Evolutionary conservation across 441 rosid genomes (phyloP).

Genomic region (Erysimum pusillum): DNA sequence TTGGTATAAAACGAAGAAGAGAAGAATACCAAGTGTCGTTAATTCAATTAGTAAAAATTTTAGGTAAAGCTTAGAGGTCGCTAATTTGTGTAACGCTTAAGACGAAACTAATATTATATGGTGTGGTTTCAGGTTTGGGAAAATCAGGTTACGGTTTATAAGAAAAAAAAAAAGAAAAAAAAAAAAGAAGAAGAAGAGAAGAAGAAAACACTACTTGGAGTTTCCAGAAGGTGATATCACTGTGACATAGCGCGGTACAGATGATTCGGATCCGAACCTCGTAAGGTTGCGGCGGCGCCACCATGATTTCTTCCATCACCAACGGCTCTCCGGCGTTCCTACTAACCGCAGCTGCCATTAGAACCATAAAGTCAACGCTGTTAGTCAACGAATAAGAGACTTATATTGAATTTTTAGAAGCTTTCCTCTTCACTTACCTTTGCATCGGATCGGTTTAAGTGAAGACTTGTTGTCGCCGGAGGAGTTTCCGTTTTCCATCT

Average conservation of each 20-base stretch:
- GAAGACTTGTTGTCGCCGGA: slow-evolving; percentile 38
- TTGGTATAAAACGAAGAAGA: too few species aligned
- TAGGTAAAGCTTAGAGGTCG: too few species aligned
- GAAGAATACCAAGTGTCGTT: too few species aligned
- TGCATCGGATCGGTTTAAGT: slow-evolving; percentile 78
- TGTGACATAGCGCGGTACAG: slow-evolving; percentile 81
- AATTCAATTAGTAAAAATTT: too few species aligned
- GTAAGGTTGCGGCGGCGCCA: slow-evolving; percentile 70
- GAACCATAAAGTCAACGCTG: slow-evolving; percentile 12
- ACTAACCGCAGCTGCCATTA: slow-evolving; percentile 66
- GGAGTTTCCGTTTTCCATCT: slow-evolving; percentile 51
- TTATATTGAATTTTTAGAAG: too few species aligned
- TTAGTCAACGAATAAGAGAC: neutral
- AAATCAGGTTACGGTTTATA: too few species aligned
- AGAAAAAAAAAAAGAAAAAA: too few species aligned
- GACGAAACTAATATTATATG: too few species aligned
- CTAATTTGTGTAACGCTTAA: too few species aligned
- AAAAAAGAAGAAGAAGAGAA: slow-evolving; percentile 4
- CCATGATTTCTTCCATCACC: slow-evolving; percentile 76
- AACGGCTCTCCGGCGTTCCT: slow-evolving; percentile 75
- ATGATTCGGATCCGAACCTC: slow-evolving; percentile 81
- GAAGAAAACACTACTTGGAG: slow-evolving; percentile 54
- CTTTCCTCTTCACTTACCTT: slow-evolving; percentile 54
- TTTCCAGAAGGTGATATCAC: slow-evolving; percentile 82
- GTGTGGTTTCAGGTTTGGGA: too few species aligned